A percentile compares a stretch with the other conserved stretches of the same genome.
Conservation (phyloP, 345 rosid species). For the Microthlaspi erraticum region DNA sequence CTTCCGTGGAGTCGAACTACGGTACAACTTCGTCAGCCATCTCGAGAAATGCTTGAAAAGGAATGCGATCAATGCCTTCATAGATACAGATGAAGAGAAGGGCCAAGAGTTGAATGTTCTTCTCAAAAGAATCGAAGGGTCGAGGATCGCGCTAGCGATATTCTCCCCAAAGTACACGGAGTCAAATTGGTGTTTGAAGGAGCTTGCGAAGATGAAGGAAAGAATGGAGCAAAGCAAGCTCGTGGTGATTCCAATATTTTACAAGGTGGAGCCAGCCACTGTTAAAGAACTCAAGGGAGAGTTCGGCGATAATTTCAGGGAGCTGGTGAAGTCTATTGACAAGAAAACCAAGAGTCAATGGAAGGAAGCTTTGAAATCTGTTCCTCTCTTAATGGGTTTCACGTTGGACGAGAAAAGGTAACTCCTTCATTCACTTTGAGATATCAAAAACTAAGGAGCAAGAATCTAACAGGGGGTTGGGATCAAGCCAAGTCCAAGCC, state of each 20-base stretch:
- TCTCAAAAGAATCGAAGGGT: slow-evolving; percentile 3
- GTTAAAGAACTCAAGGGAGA: slow-evolving; percentile 1
- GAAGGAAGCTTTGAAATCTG: neutral
- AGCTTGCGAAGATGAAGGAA: slow-evolving; percentile 20
- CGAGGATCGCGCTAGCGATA: slow-evolving; percentile 8
- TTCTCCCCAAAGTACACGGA: slow-evolving; percentile 22
- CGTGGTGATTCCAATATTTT: slow-evolving; percentile 32
- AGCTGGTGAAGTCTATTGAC: neutral
- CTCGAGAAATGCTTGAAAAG: neutral
- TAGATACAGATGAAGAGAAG: slow-evolving; percentile 19
- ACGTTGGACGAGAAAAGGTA: neutral
- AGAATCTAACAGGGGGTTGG: no score
- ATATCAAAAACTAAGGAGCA: neutral
- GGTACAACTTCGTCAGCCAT: slow-evolving; percentile 30
- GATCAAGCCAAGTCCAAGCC: no score
- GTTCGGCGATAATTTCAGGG: slow-evolving; percentile 27
- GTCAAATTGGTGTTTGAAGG: slow-evolving; percentile 29
- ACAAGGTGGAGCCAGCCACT: slow-evolving; percentile 11
- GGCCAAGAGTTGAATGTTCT: slow-evolving; percentile 12
- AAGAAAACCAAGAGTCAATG: neutral
- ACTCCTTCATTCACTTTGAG: neutral
- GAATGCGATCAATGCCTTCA: slow-evolving; percentile 27
- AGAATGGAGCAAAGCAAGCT: slow-evolving; percentile 3
- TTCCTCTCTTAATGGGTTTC: neutral
- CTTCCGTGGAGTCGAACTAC: slow-evolving; percentile 34